Conservation (phyloP, 495 filamentous ascomycete genomes). For the Penicillium coffeae region DNA sequence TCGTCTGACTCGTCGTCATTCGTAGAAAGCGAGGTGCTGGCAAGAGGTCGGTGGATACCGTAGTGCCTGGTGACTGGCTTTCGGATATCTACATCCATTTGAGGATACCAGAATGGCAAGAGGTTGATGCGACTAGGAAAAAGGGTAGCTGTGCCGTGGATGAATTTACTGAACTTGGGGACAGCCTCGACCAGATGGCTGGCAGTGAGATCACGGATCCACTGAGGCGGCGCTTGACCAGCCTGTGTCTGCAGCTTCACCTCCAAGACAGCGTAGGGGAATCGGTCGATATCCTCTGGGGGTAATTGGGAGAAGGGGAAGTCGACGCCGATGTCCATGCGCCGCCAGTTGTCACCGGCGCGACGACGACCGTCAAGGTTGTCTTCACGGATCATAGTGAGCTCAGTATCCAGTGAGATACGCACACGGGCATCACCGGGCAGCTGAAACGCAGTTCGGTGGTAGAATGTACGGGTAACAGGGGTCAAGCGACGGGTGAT, state of each 20-base stretch:
- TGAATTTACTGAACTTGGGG: constrained; percentile 99
- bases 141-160: constrained; percentile 84
- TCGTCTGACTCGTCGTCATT: constrained; percentile 67
- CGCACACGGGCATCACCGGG: constrained; percentile 94
- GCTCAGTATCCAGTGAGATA: constrained; percentile 93
- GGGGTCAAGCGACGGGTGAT: constrained; percentile 79
- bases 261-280: constrained; percentile 94
- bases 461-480: constrained; percentile 91
- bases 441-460: constrained; percentile 95
- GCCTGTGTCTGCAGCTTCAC: constrained; percentile 97
- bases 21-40: constrained; percentile 69
- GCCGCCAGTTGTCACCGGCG: constrained; percentile 86
- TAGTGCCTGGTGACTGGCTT: constrained; percentile 84
- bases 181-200: constrained; percentile 97
- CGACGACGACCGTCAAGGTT: constrained; percentile 78
- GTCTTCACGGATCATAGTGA: constrained; percentile 92
- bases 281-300: constrained; percentile 77
- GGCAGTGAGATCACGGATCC: constrained; percentile 87
- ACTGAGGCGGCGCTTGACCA: constrained; percentile 94
- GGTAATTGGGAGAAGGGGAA: constrained; percentile 89
- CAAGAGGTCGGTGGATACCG: constrained; percentile 76
- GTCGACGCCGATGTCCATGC: constrained; percentile 97
- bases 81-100: constrained; percentile 97
- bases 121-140: constrained; percentile 87
- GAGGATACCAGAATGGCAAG: constrained; percentile 94